Evolutionary conservation across 768 basidiomycete genomes (phyloP), one percentile per base, ranked within the genome.

Genomic region (Suillus sp.): DNA sequence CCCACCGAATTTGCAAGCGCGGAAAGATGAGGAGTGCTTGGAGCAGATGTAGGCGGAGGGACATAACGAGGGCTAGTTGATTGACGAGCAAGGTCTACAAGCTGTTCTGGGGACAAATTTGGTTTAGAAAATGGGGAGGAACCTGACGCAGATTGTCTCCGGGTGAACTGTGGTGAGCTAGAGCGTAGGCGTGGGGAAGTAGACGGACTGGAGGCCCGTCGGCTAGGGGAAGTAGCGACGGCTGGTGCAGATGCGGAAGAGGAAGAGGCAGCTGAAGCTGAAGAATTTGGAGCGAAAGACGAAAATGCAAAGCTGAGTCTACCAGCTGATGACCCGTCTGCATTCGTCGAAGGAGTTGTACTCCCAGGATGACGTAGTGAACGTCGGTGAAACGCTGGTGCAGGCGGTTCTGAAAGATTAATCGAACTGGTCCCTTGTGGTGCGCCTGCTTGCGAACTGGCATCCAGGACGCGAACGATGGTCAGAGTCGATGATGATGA

Each of bases 41-140:
- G 64, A 47, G 65, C 60, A 57, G 67, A 70, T 54, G 68, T 64
- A 62, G 60, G 48, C 53, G 65, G 73, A 53, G 47, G 66, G 43
- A 65, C 71, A 66, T 59, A 75, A 58, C 53, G 82, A 69, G 63
- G 85, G 60, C 79, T 74, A 13, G 83, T 84, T 1, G 89, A 83
- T 47, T 85, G 82, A 50, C 84, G 84, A 1, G 91, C 92, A 32
- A 94, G 82, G 61, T 90, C 88, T 38, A 91, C 77, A 58, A 93
- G 81, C 73, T 93, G 90, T 59, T 92, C 90, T 30, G 92, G 88
- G 1, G 86, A 80, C 2, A 92, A 78, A 42, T 82, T 82, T 34
- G 84, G 83, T 67, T 83, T 83, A 0, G 76, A 71, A 57, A 72
- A 72, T 18, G 76, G 64, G 18, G 78, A 68, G 43, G 78, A 74